Conservation (phyloP, 2,329 filamentous ascomycete genomes). For the Geosmithia morbida region DNA sequence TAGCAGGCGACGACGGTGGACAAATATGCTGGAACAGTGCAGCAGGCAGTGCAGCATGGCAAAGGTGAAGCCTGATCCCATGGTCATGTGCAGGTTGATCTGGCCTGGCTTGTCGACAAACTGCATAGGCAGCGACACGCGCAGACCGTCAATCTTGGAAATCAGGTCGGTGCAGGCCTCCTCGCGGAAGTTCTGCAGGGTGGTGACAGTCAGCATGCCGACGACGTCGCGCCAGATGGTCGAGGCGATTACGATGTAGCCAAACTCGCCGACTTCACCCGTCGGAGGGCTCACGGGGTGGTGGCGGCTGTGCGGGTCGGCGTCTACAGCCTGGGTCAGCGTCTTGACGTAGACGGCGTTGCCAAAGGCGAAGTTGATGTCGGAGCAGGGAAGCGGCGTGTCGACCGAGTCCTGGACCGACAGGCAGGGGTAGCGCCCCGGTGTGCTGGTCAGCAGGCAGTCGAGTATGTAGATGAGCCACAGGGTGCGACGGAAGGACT, state of each 20-base stretch:
- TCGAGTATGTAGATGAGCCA: conserved; percentile 51
- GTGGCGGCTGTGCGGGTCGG: conserved; percentile 18
- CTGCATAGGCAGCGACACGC: conserved; percentile 40
- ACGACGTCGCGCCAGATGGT: conserved; percentile 49
- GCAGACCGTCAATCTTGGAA: conserved; percentile 38
- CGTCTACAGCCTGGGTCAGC: conserved; percentile 25
- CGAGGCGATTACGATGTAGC: conserved; percentile 44
- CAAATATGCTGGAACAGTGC: conserved; percentile 45
- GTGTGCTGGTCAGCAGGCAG: conserved; percentile 46
- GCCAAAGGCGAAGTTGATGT: conserved; percentile 49
- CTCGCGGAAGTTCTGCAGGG: conserved; percentile 36
- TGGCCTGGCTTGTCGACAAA: conserved; percentile 47
- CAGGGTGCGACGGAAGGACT: conserved; percentile 44
- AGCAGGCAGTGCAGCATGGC: conserved; percentile 48
- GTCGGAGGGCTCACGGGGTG: conserved; percentile 18
- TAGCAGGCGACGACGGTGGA: conserved; percentile 43
- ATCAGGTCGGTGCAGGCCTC: conserved; percentile 35
- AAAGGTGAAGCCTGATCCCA: conserved; percentile 48
- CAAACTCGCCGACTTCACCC: conserved; percentile 45
- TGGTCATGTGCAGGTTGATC: conserved; percentile 47
- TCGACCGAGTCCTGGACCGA: conserved; percentile 38
- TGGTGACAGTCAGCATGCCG: conserved; percentile 42
- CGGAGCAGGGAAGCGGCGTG: conserved; percentile 41
- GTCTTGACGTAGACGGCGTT: conserved; percentile 45
- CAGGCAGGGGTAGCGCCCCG: conserved; percentile 42